Conservation (phyloP, 2,329 filamentous ascomycete genomes). For the Pyrenophora seminiperda region DNA sequence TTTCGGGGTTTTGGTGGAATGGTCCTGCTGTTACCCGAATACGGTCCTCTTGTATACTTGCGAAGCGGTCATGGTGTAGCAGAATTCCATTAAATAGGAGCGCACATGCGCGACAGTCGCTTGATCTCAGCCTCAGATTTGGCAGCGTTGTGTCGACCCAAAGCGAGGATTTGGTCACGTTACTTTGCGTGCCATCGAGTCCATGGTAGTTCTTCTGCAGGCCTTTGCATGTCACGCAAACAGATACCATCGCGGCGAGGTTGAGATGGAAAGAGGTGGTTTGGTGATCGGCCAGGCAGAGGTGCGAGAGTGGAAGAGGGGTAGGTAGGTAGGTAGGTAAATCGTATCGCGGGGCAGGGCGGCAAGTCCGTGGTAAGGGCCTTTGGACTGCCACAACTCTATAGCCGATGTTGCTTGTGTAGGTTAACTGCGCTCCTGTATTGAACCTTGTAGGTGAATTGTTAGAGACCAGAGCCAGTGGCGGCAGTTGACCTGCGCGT, state of each 20-base stretch:
- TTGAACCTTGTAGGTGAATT: slow-evolving; percentile 1
- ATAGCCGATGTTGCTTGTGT: slow-evolving; percentile 12
- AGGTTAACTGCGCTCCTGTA: slow-evolving; percentile 12
- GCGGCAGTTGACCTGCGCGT: slow-evolving; percentile 14
- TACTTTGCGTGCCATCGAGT: slow-evolving; percentile 22
- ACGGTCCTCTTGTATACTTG: slow-evolving; percentile 28
- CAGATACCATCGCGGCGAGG: slow-evolving; percentile 33
- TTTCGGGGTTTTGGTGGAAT: slow-evolving; percentile 22
- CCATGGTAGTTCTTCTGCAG: slow-evolving; percentile 38
- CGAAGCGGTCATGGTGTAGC: slow-evolving; percentile 40
- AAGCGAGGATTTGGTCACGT: slow-evolving; percentile 21
- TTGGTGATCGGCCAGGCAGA: background rate
- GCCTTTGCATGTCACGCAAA: slow-evolving; percentile 43
- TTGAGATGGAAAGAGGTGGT: background rate
- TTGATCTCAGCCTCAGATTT: slow-evolving; percentile 36
- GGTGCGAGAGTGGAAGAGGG: slow-evolving; percentile 3
- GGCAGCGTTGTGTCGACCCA: slow-evolving; percentile 40
- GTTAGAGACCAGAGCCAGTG: background rate
- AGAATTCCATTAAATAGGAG: slow-evolving; percentile 42
- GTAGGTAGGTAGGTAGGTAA: slow-evolving; percentile 17
- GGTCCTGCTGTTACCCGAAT: slow-evolving; percentile 38
- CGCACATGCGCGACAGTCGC: slow-evolving; percentile 40
- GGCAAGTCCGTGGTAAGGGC: slow-evolving; percentile 5
- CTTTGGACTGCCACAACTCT: slow-evolving; percentile 8
- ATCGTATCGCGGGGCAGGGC: slow-evolving; percentile 20